These are phyloP conservation scores for Gnomoniopsis smithogilvyi DNA, from an alignment of 2,329 filamentous ascomycete genomes.

Conservation along the genomic window DNA sequence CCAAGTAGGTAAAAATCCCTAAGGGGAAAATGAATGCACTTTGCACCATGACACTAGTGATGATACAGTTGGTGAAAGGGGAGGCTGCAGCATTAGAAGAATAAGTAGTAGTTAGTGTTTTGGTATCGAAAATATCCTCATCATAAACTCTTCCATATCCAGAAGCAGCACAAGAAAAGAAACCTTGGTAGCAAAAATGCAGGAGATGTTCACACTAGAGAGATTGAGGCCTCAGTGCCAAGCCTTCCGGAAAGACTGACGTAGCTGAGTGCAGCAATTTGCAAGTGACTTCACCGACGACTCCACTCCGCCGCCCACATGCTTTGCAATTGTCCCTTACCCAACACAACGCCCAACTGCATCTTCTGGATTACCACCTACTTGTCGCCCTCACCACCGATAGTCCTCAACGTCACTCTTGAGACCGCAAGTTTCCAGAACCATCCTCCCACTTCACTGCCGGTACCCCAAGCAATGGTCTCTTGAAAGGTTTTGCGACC, in stretches of 20 bases:
- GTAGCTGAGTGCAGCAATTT: not conserved
- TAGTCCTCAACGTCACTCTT: not conserved
- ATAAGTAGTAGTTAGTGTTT: no score
- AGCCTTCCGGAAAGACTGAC: not conserved
- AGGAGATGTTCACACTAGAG: not conserved
- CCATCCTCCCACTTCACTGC: not conserved
- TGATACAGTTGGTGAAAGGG: no score
- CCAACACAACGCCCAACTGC: not conserved
- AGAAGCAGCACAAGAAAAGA: no score
- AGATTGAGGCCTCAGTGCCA: not conserved
- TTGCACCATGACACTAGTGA: no score
- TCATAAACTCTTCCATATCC: no score
- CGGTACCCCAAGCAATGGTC: not conserved
- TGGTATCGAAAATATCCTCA: no score
- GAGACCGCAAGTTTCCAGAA: not conserved
- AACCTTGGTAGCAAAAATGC: no score
- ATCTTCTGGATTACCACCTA: not conserved
- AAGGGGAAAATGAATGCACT: no score
- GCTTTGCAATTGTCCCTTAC: not conserved
- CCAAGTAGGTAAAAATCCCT: no score
- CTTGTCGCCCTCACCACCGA: not conserved
- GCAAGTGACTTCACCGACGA: not conserved
- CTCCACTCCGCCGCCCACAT: not conserved
- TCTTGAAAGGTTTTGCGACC: not conserved
- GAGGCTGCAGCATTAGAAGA: no score